Percentiles rank a stretch among this genome's conserved stretches.
Conservation (phyloP, 306 rosid genomes). For the Citrullus mucosospermus region DNA sequence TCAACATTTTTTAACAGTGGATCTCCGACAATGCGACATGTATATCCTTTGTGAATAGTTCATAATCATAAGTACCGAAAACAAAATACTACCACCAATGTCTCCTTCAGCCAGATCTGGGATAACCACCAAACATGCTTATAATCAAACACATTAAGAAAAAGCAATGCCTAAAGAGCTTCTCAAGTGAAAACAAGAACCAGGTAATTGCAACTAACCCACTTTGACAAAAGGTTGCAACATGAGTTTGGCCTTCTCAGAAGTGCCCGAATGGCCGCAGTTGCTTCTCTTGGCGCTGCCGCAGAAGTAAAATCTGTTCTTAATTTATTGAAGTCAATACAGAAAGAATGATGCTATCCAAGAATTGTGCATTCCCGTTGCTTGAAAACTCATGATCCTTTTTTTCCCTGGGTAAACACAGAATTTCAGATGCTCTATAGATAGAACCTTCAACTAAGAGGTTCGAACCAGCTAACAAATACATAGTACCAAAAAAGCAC, state of each 20-base stretch:
- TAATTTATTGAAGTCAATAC: background rate
- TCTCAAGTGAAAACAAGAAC: background rate
- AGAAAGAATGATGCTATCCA: constrained; percentile 1
- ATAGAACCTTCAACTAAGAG: background rate
- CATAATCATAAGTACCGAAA: background rate
- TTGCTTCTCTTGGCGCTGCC: background rate
- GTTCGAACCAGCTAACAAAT: background rate
- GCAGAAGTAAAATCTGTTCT: background rate
- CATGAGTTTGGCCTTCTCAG: background rate
- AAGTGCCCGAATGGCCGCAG: background rate
- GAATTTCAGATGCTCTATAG: background rate
- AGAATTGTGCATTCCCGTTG: background rate
- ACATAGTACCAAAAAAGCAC: background rate
- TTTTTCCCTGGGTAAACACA: constrained; percentile 1
- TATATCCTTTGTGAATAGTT: background rate
- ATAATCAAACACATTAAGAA: background rate
- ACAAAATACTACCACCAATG: background rate
- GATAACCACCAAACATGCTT: background rate
- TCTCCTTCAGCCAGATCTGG: background rate
- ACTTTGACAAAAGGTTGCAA: background rate
- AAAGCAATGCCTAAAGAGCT: background rate
- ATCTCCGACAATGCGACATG: background rate
- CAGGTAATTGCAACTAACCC: background rate
- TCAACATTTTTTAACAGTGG: background rate
- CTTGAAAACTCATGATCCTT: constrained; percentile 7